Percentiles rank a stretch among this genome's conserved stretches.
These are phyloP conservation scores for Metschnikowia picachoensis DNA, from an alignment of 805 yeast genomes.

Conservation along the genomic window DNA sequence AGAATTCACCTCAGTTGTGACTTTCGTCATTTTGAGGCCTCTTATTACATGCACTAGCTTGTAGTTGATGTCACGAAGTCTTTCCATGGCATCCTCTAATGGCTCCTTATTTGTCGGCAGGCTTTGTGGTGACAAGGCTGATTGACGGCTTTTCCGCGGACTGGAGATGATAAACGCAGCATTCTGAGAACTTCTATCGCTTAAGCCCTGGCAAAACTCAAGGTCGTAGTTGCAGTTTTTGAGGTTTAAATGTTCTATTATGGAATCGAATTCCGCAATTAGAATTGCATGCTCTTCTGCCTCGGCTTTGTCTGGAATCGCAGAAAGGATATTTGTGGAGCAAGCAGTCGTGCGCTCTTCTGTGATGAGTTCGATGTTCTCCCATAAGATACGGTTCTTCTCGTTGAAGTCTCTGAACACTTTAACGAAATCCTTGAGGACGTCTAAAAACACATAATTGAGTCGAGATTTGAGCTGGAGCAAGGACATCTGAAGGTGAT, in stretches of 20 bases:
- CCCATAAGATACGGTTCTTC: conserved; percentile 24
- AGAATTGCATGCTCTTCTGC: conserved; percentile 29
- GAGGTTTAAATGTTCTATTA: conserved; percentile 20
- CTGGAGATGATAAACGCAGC: conserved; percentile 19
- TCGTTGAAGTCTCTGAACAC: conserved; percentile 31
- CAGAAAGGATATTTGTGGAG: conserved; percentile 15
- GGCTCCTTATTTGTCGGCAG: not conserved
- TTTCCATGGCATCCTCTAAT: conserved; percentile 15
- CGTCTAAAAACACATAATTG: conserved; percentile 34
- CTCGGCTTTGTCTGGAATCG: conserved; percentile 29
- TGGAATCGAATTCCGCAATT: conserved; percentile 29
- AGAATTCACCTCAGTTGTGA: conserved; percentile 28
- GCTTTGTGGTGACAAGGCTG: not conserved
- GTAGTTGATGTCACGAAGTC: conserved; percentile 35
- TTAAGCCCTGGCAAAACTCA: conserved; percentile 5
- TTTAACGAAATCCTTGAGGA: conserved; percentile 29
- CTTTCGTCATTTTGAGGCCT: conserved; percentile 32
- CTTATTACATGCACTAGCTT: conserved; percentile 35
- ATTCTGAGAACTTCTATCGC: conserved; percentile 5
- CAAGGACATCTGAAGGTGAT: conserved; percentile 28
- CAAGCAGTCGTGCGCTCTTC: conserved; percentile 13
- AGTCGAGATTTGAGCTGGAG: conserved; percentile 29
- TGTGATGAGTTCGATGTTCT: conserved; percentile 29
- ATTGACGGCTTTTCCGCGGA: conserved; percentile 13
- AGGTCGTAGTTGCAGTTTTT: conserved; percentile 11